Conservation (phyloP, 2,329 filamentous ascomycete genomes). For the Microcyclosporella mali region DNA sequence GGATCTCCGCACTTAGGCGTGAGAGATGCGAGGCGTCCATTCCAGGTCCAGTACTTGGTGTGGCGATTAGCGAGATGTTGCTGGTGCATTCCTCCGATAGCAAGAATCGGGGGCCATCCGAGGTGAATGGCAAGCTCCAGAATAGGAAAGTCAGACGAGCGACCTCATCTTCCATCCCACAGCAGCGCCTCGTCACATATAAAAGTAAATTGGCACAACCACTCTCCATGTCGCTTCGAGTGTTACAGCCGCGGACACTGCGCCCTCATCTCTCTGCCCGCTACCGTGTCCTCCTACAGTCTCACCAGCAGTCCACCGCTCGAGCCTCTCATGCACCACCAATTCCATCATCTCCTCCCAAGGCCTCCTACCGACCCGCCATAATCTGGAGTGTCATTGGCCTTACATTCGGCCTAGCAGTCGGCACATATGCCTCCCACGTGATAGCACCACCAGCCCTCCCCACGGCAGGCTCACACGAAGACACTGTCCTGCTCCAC, state of each 20-base stretch:
- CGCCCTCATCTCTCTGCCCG: conserved; percentile 25
- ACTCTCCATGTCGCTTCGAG: conserved; percentile 2
- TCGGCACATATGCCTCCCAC: conserved; percentile 37
- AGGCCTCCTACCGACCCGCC: conserved; percentile 11
- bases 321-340: not conserved
- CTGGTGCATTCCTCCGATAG: not conserved
- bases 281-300: conserved; percentile 16
- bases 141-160: not conserved
- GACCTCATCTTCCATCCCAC: too few species aligned
- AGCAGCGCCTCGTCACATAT: not conserved
- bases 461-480: conserved; percentile 34
- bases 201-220: not conserved
- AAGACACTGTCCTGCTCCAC: conserved; percentile 39
- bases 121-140: not conserved
- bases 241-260: conserved; percentile 3
- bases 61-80: too few species aligned
- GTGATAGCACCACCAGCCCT: conserved; percentile 42
- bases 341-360: conserved; percentile 1
- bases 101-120: not conserved
- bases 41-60: too few species aligned
- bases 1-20: conserved; percentile 12
- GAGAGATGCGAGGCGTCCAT: conserved; percentile 7
- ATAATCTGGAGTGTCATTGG: conserved; percentile 31
- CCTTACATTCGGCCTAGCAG: conserved; percentile 37
- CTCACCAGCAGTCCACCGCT: conserved; percentile 3